Evolutionary conservation across 495 filamentous ascomycete genomes (phyloP).

Genomic region (Daldinia childiae): DNA sequence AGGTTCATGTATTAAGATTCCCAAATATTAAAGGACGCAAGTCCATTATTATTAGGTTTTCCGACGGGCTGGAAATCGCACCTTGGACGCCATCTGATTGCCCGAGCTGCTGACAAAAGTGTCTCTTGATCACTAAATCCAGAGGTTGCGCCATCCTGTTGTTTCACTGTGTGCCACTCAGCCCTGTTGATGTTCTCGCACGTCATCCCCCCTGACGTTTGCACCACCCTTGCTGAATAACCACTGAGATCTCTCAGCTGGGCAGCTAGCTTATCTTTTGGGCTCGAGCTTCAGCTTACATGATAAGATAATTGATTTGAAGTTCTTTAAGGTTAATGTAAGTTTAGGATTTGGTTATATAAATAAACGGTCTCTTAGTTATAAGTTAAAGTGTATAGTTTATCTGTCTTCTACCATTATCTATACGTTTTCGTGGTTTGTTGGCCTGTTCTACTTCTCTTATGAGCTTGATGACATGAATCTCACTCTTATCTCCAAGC

Average conservation of each 20-base stretch:
- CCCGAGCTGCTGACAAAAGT: conserved; percentile 39
- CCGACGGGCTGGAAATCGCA: conserved; percentile 9
- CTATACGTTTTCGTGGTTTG: neutral
- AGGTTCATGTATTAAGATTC: neutral
- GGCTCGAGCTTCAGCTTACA: neutral
- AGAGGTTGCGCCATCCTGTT: conserved; percentile 39
- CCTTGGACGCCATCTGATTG: conserved; percentile 29
- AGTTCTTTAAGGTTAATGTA: neutral
- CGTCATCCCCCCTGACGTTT: conserved; percentile 36
- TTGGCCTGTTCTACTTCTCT: neutral
- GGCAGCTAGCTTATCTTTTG: neutral
- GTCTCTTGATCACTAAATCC: conserved; percentile 30
- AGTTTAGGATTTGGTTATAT: neutral
- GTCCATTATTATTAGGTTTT: conserved; percentile 14
- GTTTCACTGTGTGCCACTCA: conserved; percentile 38
- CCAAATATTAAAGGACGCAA: neutral
- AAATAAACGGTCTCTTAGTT: neutral
- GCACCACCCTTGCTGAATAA: conserved; percentile 23
- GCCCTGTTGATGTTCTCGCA: conserved; percentile 37
- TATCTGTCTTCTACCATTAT: neutral
- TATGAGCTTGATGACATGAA: neutral
- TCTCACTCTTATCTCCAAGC: neutral
- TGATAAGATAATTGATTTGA: neutral
- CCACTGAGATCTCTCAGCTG: neutral
- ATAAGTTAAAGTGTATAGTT: neutral